Evolutionary conservation across 129 eudicot genomes (phyloP).

Genomic region (Deinandra increscens): DNA sequence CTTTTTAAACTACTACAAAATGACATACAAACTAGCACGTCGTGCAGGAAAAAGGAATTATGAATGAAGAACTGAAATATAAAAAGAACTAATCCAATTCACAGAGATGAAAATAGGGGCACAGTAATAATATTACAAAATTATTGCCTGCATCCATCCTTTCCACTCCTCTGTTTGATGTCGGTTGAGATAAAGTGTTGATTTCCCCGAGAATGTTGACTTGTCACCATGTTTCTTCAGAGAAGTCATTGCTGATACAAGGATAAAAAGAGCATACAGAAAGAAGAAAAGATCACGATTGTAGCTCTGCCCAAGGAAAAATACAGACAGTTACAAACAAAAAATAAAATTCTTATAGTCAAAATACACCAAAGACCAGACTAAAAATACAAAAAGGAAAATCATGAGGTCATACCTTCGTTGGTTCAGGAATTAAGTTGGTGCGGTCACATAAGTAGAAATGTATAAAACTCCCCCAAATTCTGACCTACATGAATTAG

Average conservation of each 20-base stretch:
- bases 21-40: neutral
- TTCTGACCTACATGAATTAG: slow-evolving; percentile 69
- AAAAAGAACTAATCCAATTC: neutral
- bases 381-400: neutral
- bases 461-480: slow-evolving; percentile 83
- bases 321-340: slow-evolving; percentile 12
- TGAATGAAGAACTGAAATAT: too few relatives aligned
- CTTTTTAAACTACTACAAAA: neutral
- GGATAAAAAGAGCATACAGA: slow-evolving; percentile 68
- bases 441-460: slow-evolving; percentile 97
- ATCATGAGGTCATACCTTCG: slow-evolving; percentile 52
- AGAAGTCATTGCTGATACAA: slow-evolving; percentile 85
- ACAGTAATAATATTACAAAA: neutral
- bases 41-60: neutral
- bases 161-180: slow-evolving; percentile 99
- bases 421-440: slow-evolving; percentile 62
- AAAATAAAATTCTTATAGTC: neutral
- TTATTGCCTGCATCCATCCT: slow-evolving; percentile 99
- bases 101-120: slow-evolving; percentile 5
- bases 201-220: slow-evolving; percentile 84
- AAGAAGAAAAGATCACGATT: slow-evolving; percentile 87
- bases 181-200: slow-evolving; percentile 78
- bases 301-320: slow-evolving; percentile 63
- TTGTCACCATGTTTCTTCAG: slow-evolving; percentile 84
- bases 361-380: slow-evolving; percentile 1